phyloP scores from a whole-genome alignment of 495 filamentous ascomycete genomes.

The Aspergillus campestris region DNA sequence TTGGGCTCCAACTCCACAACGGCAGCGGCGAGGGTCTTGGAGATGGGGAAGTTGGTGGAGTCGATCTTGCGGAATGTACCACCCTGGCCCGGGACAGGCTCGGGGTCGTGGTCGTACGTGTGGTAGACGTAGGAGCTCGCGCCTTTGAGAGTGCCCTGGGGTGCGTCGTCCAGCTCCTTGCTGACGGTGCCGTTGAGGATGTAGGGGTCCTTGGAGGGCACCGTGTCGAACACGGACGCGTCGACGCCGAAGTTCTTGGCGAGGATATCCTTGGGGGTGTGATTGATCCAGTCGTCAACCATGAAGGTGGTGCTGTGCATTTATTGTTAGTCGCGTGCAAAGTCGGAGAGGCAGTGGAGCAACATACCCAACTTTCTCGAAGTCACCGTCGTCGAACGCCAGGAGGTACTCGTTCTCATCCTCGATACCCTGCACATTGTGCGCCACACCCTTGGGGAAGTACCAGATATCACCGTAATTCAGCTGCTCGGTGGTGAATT shows the following conservation, averaged over 20 bases:
- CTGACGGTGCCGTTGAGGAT: conserved; percentile 49
- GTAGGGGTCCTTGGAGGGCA: conserved; percentile 51
- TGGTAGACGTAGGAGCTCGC: conserved; percentile 51
- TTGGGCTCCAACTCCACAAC: conserved; percentile 52
- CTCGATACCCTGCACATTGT: conserved; percentile 49
- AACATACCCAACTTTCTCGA: conserved; percentile 31
- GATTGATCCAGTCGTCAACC: conserved; percentile 55
- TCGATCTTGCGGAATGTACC: conserved; percentile 54
- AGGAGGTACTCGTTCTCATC: conserved; percentile 60
- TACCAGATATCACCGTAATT: conserved; percentile 59
- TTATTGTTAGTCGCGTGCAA: neutral
- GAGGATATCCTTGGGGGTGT: conserved; percentile 51
- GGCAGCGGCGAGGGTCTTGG: conserved; percentile 52
- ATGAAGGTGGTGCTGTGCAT: conserved; percentile 49
- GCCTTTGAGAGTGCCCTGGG: conserved; percentile 39
- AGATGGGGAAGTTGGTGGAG: conserved; percentile 51
- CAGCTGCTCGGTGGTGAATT: conserved; percentile 45
- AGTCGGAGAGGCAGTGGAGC: neutral
- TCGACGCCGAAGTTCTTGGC: conserved; percentile 58
- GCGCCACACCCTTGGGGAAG: conserved; percentile 56
- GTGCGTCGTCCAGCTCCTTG: conserved; percentile 38
- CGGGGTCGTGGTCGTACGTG: conserved; percentile 39
- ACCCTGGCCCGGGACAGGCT: conserved; percentile 49
- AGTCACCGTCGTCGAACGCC: conserved; percentile 55
- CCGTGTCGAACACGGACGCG: conserved; percentile 45